phyloP scores from a whole-genome alignment of 2,329 filamentous ascomycete species.

The Hypoxylon sp. region DNA sequence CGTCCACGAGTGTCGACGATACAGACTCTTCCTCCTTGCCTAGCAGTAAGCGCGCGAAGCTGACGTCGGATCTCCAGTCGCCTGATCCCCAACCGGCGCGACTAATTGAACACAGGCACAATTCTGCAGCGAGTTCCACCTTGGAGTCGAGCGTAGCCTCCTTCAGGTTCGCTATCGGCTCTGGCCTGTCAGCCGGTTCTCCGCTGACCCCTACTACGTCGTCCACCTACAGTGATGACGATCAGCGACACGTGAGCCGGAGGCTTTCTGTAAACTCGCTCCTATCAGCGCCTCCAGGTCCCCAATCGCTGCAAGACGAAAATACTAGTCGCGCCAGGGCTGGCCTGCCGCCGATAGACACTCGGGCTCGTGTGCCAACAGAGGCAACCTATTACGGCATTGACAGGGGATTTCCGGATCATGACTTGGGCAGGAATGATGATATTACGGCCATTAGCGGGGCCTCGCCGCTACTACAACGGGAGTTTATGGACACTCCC shows the following conservation, averaged over 20 bases:
- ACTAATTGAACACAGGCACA: constrained; percentile 48
- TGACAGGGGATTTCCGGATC: constrained; percentile 78
- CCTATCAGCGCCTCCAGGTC: constrained; percentile 66
- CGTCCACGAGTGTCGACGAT: constrained; percentile 43
- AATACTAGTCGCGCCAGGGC: constrained; percentile 45
- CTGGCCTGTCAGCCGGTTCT: constrained; percentile 52
- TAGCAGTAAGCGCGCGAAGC: constrained; percentile 51
- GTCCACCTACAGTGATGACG: constrained; percentile 58
- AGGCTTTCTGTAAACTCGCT: constrained; percentile 77
- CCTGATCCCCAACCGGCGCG: constrained; percentile 45
- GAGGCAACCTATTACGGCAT: constrained; percentile 74
- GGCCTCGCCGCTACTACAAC: constrained; percentile 52
- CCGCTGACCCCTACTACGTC: constrained; percentile 61
- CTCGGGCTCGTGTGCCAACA: constrained; percentile 49
- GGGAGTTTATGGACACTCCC: constrained; percentile 48
- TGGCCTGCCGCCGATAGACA: constrained; percentile 49
- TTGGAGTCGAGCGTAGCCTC: constrained; percentile 50
- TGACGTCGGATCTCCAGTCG: constrained; percentile 45
- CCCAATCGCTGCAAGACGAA: constrained; percentile 46
- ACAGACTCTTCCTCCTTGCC: constrained; percentile 43
- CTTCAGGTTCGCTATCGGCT: constrained; percentile 48
- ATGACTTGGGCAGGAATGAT: constrained; percentile 79
- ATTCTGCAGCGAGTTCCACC: constrained; percentile 53
- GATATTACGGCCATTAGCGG: constrained; percentile 75
- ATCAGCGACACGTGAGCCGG: constrained; percentile 48